phyloP scores from a whole-genome alignment of 345 rosid genomes.

The Garcia nutans region DNA sequence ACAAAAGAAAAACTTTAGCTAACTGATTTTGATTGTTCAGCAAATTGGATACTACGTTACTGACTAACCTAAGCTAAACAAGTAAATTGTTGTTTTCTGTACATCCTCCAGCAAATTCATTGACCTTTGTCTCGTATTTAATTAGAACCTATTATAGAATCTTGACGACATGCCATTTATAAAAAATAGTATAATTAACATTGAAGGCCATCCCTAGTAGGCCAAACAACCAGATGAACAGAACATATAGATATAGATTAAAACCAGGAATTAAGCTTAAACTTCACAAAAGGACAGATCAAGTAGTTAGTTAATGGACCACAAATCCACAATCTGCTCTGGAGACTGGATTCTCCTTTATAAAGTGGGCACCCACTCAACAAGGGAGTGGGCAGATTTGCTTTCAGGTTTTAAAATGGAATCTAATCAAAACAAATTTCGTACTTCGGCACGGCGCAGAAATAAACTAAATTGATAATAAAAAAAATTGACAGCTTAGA shows the following conservation, averaged over 20 bases:
- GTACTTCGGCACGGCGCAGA: not conserved
- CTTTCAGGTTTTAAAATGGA: not conserved
- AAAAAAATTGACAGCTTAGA: not conserved
- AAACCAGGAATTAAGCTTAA: not conserved
- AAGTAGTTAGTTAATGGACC: not conserved
- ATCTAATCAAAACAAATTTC: not conserved
- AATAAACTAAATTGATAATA: too few relatives aligned
- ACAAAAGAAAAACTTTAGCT: not conserved
- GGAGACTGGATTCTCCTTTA: not conserved
- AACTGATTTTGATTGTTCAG: conserved; percentile 21
- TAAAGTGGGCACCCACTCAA: not conserved
- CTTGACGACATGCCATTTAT: too few relatives aligned
- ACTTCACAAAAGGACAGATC: not conserved
- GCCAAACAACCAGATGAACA: too few relatives aligned
- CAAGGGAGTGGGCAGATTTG: not conserved
- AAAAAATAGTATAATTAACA: too few relatives aligned
- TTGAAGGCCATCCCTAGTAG: too few relatives aligned
- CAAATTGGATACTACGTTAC: conserved; percentile 1
- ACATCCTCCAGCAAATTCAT: not conserved
- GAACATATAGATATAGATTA: too few relatives aligned
- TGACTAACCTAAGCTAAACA: conserved; percentile 4
- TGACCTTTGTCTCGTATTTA: not conserved
- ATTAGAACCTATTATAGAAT: not conserved
- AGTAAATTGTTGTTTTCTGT: not conserved
- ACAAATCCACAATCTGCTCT: not conserved